phyloP scores from a whole-genome alignment of 257 asterid species.

The Schizonepeta tenuifolia region DNA sequence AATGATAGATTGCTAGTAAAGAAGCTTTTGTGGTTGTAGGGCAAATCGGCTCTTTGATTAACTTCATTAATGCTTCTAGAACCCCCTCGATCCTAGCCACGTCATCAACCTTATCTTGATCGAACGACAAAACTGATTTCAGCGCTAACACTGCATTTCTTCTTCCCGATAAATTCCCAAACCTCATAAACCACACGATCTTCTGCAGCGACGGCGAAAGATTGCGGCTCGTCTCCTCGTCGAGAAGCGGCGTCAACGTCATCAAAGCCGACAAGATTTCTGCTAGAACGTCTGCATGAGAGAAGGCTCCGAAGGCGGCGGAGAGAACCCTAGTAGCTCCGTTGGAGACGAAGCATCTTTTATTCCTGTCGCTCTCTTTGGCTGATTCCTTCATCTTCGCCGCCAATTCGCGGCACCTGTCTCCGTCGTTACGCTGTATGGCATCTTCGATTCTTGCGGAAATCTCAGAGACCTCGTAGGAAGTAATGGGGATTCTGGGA shows the following conservation, averaged over 20 bases:
- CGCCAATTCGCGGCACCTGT: constrained; percentile 36
- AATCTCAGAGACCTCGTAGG: constrained; percentile 40
- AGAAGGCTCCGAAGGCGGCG: constrained; percentile 41
- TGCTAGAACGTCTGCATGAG: constrained; percentile 28
- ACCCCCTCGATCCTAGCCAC: constrained; percentile 36
- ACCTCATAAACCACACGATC: constrained; percentile 41
- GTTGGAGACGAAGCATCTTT: constrained; percentile 36
- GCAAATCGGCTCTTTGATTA: constrained; percentile 51
- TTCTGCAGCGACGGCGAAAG: constrained; percentile 44
- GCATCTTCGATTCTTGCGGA: constrained; percentile 28
- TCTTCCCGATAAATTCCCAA: constrained; percentile 30
- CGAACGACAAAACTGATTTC: background rate
- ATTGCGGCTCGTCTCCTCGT: constrained; percentile 36
- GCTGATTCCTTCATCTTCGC: constrained; percentile 33
- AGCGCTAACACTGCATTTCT: constrained; percentile 17
- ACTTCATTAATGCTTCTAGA: constrained; percentile 45
- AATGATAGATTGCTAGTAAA: constrained; percentile 41
- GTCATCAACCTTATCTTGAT: background rate
- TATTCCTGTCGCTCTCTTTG: constrained; percentile 54
- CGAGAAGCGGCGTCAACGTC: constrained; percentile 31
- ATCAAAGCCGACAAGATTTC: constrained; percentile 45
- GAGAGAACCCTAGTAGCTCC: constrained; percentile 40
- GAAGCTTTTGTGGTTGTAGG: constrained; percentile 57
- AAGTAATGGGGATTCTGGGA: constrained; percentile 43
- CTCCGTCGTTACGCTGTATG: constrained; percentile 6